Base-by-base conservation (phyloP, 2,329 filamentous ascomycete genomes). In the Colletotrichum somersetense region DNA sequence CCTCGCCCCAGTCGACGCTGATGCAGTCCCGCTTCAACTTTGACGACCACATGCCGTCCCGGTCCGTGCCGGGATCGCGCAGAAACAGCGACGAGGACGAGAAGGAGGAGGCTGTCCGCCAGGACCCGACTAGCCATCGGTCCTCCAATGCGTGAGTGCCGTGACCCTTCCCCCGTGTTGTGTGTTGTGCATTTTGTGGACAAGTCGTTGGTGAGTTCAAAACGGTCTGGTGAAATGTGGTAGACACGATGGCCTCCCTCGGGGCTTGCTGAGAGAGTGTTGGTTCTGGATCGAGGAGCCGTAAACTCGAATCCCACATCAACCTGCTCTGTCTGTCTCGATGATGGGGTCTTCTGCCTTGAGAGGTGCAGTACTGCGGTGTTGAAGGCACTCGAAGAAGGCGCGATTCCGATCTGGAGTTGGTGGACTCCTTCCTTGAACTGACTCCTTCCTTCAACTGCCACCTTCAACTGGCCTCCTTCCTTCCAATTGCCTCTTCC, bases 71-170 rank as follows among this genome's bases (percentile, higher is more conserved):
- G 58, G 91, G 89, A 40, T 96, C 95, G 73, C 90, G 95, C 75
- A 92, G 95, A 75, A 97, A 97, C 80, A 98, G 96, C 66, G 93
- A 98, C 79, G 93, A 96, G 76, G 93, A 96, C 76, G 94, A 97
- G 77, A 95, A 96, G 78, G 92, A 95, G 78, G 90, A 92, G 76
- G 89, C 91, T 74, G 89, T 92, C 77, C 86, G 90, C 75, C 87
- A 92, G 80, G 88, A 92, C 76, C 87, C 89, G n/a, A 90, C 91
- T 46, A 91, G 91, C 77, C 92, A 93, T 78, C 89, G 93, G 67
- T 90, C 92, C 59, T 91, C 89, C 62, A 93, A 93, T 80, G 90
- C 91, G 94, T 96, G 90, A 91, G 94, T 95, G 58, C 26, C 23
- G 20, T 44, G 20, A 18, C 53, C 44, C 20, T 38, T 10, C 14